Evolutionary conservation across 345 rosid species (phyloP), one percentile per base, ranked within the genome.

Genomic region (Eucalyptus guilfoylei): DNA sequence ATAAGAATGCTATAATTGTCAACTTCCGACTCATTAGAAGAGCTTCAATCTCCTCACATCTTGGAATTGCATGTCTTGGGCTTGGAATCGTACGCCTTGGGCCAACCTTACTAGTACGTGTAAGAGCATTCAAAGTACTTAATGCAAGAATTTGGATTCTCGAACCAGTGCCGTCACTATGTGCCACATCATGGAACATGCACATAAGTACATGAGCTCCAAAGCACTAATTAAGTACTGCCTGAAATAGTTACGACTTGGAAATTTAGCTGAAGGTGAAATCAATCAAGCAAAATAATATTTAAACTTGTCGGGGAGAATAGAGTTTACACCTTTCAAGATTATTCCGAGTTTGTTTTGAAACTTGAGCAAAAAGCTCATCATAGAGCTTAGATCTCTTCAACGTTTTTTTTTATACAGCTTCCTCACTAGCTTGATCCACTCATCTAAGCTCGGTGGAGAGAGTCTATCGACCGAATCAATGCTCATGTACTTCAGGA

Each of bases 1-100:
- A 91, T 92, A 97, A 97, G 90, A 96, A 97, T 80, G 95, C 99
- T 28, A 96, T 97, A 47, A 98, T 97, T 13, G 98, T 97, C 55
- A 97, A 96, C 94, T 95, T 97, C 88, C 95, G 89, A 83, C 94
- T 95, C 9, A 97, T 97, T 88, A 97, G 90, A 89, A 96, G 96
- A 88, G 99, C 95, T 93, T 97, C 99, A 90, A 96, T 94, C 90
- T 97, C 99, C 93, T 96, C 99, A 88, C 97, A 97, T 21, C 95
- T 98, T 49, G 99, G 7, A 49, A 49, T 49, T 49, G 15, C 50
- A 49, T 49, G 50, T 14, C 50, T 49, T 49, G 50, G 17, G 50
- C 50, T 49, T 49, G 50, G 98, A 88, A 95, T 94, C 45, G 92
- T 93, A 90, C 92, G 96, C 88, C 97, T 93, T 7, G 98, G 98